Conservation (phyloP, 768 basidiomycete genomes). For the Pleurotus citrinopileatus region DNA sequence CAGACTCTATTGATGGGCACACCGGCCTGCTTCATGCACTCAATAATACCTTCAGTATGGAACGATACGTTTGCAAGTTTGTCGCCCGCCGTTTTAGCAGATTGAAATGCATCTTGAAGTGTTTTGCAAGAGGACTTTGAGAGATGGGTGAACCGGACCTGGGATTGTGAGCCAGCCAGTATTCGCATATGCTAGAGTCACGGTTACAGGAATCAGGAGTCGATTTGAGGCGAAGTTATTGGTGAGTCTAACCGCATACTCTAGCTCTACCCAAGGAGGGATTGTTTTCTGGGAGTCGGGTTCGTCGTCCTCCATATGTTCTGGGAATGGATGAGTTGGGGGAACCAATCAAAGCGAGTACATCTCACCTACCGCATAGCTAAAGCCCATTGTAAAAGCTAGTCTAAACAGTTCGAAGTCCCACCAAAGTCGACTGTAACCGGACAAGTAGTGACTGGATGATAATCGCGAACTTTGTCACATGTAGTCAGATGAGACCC, state of each 20-base stretch:
- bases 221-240: slow-evolving; percentile 8
- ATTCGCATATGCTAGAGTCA: slow-evolving; percentile 73
- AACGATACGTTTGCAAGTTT: slow-evolving; percentile 38
- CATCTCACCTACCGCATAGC: too few species aligned
- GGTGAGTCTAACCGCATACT: slow-evolving; percentile 75
- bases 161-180: slow-evolving; percentile 61
- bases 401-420: too few species aligned
- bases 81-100: not conserved
- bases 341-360: too few species aligned
- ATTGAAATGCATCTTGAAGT: slow-evolving; percentile 31
- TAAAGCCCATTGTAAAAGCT: too few species aligned
- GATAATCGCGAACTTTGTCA: too few species aligned
- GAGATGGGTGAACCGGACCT: slow-evolving; percentile 84
- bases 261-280: slow-evolving; percentile 90
- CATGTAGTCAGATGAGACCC: too few species aligned
- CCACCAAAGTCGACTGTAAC: too few species aligned
- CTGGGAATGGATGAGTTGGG: too few species aligned
- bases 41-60: slow-evolving; percentile 50
- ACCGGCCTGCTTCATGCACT: slow-evolving; percentile 47
- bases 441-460: too few species aligned
- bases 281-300: slow-evolving; percentile 56
- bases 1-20: slow-evolving; percentile 67
- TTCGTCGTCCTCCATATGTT: slow-evolving; percentile 97
- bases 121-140: slow-evolving; percentile 65
- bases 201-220: not conserved